A percentile compares a stretch with the other conserved stretches of the same genome.
phyloP scores from a whole-genome alignment of 768 basidiomycete genomes.

The Zangia roseola region DNA sequence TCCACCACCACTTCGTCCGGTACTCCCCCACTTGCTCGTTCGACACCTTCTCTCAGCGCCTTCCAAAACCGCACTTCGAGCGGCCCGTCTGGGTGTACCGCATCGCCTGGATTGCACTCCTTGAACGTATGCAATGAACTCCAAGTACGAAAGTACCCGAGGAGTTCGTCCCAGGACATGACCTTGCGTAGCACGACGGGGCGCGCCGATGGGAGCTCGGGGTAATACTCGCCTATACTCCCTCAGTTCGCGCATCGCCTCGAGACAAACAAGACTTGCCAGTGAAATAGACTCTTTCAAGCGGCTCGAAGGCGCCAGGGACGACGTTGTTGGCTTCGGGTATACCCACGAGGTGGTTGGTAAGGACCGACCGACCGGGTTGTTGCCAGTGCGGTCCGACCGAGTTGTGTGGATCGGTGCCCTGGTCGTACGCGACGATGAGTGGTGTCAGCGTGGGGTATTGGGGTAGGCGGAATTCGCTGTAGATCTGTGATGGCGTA shows the following conservation, averaged over 20 bases:
- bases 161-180: slow-evolving; percentile 65
- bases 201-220: slow-evolving; percentile 33
- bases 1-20: slow-evolving; percentile 36
- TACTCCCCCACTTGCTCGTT: slow-evolving; percentile 15
- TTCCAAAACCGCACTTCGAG: slow-evolving; percentile 66
- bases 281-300: slow-evolving; percentile 58
- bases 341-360: slow-evolving; percentile 65
- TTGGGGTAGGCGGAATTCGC: slow-evolving; percentile 66
- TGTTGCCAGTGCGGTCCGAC: slow-evolving; percentile 78
- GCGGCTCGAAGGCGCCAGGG: slow-evolving; percentile 36
- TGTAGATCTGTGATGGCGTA: slow-evolving; percentile 46
- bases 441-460: slow-evolving; percentile 58
- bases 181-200: slow-evolving; percentile 52
- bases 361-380: slow-evolving; percentile 75
- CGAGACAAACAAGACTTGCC: slow-evolving; percentile 40
- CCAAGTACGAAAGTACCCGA: slow-evolving; percentile 69
- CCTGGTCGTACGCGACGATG: slow-evolving; percentile 55
- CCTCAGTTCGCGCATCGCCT: too few species aligned
- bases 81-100: slow-evolving; percentile 49
- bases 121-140: slow-evolving; percentile 69
- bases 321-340: slow-evolving; percentile 47
- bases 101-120: slow-evolving; percentile 59
- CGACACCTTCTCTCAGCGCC: slow-evolving; percentile 42
- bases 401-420: slow-evolving; percentile 48
- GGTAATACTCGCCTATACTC: slow-evolving; percentile 40